Base-by-base conservation (phyloP, 2,329 filamentous ascomycete genomes). In the Tympanopsis confertula region DNA sequence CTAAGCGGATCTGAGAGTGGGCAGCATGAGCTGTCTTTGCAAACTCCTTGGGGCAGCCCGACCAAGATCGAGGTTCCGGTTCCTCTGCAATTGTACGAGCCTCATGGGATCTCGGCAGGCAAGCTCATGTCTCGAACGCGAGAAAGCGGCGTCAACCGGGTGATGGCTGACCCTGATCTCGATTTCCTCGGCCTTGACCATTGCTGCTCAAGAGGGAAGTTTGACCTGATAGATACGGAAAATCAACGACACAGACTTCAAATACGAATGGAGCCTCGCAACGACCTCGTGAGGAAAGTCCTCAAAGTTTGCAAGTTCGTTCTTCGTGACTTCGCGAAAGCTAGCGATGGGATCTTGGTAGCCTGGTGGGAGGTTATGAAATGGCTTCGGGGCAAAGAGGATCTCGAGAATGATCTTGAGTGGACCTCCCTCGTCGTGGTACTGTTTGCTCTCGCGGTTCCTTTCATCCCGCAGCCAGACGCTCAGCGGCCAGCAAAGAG, bases 291-390 rank as follows among this genome's bases (percentile, higher is more conserved):
- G 4, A 65, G 63, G 19, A 74, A 66, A 38, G 61, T 78, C 5
- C 59, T 88, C 5, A 64, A 72, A 20, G 61, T 74, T 13, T 81
- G 80, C 50, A 71, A 71, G 40, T 77, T 79, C 44, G 68, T 82
- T 22, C 54, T 87, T 19, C 73, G 74, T 5, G 62, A 74, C 15
- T 63, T 67, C 1, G 65, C 71, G 40, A 56, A 56, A 40, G 66
- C 59, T 29, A 74, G 59, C 42, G 79, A 64, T 60, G 82, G 65
- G 19, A 58, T 86, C 7, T 59, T 84, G 40, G 68, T 78, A 7
- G 75, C 71, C 2, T 88, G 83, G 81, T 83, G 82, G 71, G 78
- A 85, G 50, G 68, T 74, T 15, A 71, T 82, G 57, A 73, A 76
- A 43, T 89, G 83, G 83, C 62, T 85, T 29, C 60, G 62, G 20